Base-by-base conservation (phyloP, 2,329 filamentous ascomycete genomes). In the Aspergillus sp. region DNA sequence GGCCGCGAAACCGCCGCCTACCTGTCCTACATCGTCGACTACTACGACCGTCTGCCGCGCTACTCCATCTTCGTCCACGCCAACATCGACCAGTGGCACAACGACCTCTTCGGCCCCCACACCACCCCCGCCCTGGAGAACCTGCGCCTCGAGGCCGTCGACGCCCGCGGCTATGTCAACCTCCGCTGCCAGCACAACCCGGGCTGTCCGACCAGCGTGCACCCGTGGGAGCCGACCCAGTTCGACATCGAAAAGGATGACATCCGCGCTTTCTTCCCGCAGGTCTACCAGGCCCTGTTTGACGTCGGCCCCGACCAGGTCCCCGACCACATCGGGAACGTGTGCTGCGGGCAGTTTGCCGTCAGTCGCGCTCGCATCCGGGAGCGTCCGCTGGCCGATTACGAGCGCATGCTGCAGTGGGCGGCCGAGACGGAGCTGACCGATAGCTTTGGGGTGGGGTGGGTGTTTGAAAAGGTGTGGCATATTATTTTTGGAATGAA, bases 1-100 rank as follows among this genome's bases (percentile, higher is more conserved):
- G 84, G 84, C 31, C 81, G 84, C 60, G 84, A 87, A 68, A 83
- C 81, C 31, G 80, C 83, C 70, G 78, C 83, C 6, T 86, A 87
- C 63, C 74, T 85, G 34, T 81, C 77, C 36, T 86, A 83, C 67
- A 78, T 87, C 60, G 78, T 84, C 60, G 81, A 85, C 64, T 77
- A 81, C 65, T 87, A 87, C 69, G 76, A 86, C 56, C 61, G 73
- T 3, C 75, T 87, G 3, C 78, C 82, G 2, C 81, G 84, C 49
- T 75, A 85, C 55, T 74, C 75, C 29, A 78, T 87, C 57, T 85
- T 88, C 69, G 79, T 84, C 67, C 84, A 87, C 63, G 77, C 80
- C 11, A 79, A 85, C 53, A 76, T 80, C 19, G 72, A 71, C 47
- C 73, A 80, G 44, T 83, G 81, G 81, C 81, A 84, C 66, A 84